Conservation (phyloP, 1,284 basidiomycete genomes). For the Moniliella sp. region DNA sequence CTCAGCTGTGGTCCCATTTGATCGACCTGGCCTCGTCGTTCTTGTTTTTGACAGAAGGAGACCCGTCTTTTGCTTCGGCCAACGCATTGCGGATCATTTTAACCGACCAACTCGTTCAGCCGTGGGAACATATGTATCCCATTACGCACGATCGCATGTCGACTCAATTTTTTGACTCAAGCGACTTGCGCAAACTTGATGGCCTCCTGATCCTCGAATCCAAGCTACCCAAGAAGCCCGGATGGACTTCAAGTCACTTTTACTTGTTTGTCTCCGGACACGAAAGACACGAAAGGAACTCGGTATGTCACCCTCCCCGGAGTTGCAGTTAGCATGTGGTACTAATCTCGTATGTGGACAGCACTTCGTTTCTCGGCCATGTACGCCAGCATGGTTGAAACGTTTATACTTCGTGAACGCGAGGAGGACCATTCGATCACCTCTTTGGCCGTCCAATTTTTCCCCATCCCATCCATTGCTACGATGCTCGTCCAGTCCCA, state of each 20-base stretch:
- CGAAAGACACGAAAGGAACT: constrained; percentile 55
- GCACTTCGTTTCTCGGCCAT: constrained; percentile 13
- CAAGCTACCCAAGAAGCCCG: constrained; percentile 32
- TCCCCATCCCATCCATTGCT: constrained; percentile 29
- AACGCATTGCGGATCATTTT: constrained; percentile 38
- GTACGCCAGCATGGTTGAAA: constrained; percentile 26
- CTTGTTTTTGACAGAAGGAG: constrained; percentile 5
- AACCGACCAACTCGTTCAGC: constrained; percentile 31
- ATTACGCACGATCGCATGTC: constrained; percentile 14
- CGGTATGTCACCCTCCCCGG: constrained; percentile 38
- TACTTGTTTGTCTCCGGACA: constrained; percentile 53
- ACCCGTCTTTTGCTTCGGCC: constrained; percentile 9
- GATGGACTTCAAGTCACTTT: constrained; percentile 60
- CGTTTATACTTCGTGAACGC: constrained; percentile 26
- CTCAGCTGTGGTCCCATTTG: constrained; percentile 28
- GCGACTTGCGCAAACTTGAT: constrained; percentile 18
- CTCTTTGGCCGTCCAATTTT: constrained; percentile 31
- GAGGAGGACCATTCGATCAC: constrained; percentile 29
- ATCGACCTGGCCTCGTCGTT: constrained; percentile 13
- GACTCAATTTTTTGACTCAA: constrained; percentile 17
- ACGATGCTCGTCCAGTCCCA: constrained; percentile 16
- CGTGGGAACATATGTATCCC: constrained; percentile 10
- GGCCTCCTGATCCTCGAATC: constrained; percentile 23
- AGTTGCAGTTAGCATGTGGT: neutral
- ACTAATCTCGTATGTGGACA: no score